Evolutionary conservation across 495 filamentous ascomycete genomes (phyloP).

Genomic region (Friedmanniomyces simplex): DNA sequence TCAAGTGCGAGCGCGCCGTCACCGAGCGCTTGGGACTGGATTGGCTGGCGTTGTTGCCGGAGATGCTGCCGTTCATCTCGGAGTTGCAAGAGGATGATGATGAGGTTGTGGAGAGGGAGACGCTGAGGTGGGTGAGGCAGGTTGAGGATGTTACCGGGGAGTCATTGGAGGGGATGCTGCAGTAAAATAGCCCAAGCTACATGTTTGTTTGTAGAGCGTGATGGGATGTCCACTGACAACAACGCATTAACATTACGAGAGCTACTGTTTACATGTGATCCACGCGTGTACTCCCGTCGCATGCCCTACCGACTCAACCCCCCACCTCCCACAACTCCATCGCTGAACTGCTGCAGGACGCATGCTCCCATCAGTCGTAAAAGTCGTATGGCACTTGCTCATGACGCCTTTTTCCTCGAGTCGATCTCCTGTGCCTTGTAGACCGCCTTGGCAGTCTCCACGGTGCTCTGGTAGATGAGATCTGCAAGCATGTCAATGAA

Average conservation of each 20-base stretch:
- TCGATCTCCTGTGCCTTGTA: slow-evolving; percentile 1
- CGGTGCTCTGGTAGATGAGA: slow-evolving; percentile 10
- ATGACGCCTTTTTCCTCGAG: slow-evolving; percentile 8
- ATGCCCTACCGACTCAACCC: too few species aligned
- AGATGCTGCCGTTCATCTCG: slow-evolving; percentile 90
- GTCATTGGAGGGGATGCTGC: slow-evolving; percentile 80
- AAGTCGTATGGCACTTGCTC: not conserved
- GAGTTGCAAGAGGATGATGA: slow-evolving; percentile 95
- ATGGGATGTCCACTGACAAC: too few species aligned
- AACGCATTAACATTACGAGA: not conserved
- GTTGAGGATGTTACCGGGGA: slow-evolving; percentile 84
- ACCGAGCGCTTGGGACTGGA: slow-evolving; percentile 76
- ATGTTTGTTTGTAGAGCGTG: too few species aligned
- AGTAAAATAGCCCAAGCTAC: slow-evolving; percentile 34
- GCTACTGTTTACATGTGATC: not conserved
- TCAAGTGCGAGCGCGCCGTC: slow-evolving; percentile 66
- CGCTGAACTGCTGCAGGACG: not conserved
- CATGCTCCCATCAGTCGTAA: not conserved
- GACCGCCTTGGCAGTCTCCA: slow-evolving; percentile 9
- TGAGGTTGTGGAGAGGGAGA: slow-evolving; percentile 80
- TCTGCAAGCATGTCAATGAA: slow-evolving; percentile 1
- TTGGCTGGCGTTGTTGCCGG: slow-evolving; percentile 78
- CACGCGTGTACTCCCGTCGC: not conserved
- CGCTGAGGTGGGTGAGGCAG: slow-evolving; percentile 70
- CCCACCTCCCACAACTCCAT: not conserved